These are phyloP conservation scores for Camelina laxa DNA, from an alignment of 345 rosid species.

Conservation along the genomic window DNA sequence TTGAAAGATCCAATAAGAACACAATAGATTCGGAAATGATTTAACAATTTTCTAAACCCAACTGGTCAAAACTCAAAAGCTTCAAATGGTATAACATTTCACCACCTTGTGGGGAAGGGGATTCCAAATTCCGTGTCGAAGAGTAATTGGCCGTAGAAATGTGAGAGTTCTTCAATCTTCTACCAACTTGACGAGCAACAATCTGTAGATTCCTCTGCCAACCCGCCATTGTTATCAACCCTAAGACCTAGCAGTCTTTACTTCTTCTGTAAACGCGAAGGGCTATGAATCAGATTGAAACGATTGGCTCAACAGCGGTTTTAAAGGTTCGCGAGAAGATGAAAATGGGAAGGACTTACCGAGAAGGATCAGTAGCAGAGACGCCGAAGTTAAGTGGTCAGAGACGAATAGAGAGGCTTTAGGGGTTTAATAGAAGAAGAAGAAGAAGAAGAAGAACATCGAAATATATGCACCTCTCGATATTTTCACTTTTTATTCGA, in stretches of 20 bases:
- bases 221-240: slow-evolving; percentile 57
- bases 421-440: not conserved
- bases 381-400: slow-evolving; percentile 12
- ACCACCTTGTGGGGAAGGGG: slow-evolving; percentile 47
- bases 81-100: not conserved
- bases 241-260: not conserved
- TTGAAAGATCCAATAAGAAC: not conserved
- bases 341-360: not conserved
- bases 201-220: slow-evolving; percentile 76
- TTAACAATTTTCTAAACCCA: slow-evolving; percentile 4
- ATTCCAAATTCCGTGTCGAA: slow-evolving; percentile 40
- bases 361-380: no score
- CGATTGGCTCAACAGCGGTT: not conserved
- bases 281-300: no score
- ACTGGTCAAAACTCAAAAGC: slow-evolving; percentile 6
- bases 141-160: slow-evolving; percentile 44
- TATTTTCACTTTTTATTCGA: not conserved
- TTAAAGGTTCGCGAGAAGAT: not conserved
- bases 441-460: not conserved
- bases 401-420: not conserved
- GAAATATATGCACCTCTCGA: not conserved
- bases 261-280: not conserved
- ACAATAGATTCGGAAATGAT: not conserved
- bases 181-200: slow-evolving; percentile 54
- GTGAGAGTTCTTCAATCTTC: slow-evolving; percentile 46